phyloP scores from a whole-genome alignment of 345 rosid genomes.

The Kandelia obovata region DNA sequence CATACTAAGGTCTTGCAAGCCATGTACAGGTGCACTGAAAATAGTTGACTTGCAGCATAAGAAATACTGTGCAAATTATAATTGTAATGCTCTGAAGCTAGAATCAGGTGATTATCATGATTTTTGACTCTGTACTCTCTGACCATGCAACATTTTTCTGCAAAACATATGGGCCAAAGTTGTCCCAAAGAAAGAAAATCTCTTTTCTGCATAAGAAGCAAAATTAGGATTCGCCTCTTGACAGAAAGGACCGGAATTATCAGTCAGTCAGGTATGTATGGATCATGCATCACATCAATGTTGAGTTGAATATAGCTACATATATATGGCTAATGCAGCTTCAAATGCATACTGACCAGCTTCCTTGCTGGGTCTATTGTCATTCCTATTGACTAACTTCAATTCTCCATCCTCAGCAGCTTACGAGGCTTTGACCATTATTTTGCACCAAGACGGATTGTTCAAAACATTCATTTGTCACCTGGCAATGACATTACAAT shows the following conservation, averaged over 20 bases:
- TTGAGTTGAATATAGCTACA: not conserved
- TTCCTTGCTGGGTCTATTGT: slow-evolving; percentile 14
- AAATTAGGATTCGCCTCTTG: slow-evolving; percentile 6
- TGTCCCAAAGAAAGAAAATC: not conserved
- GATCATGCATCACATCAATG: not conserved
- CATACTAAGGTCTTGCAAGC: slow-evolving; percentile 11
- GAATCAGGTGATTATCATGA: slow-evolving; percentile 9
- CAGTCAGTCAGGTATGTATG: slow-evolving; percentile 1
- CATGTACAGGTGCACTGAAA: slow-evolving; percentile 27
- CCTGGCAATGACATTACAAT: slow-evolving; percentile 25
- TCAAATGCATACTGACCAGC: slow-evolving; percentile 13
- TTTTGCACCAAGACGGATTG: slow-evolving; percentile 29
- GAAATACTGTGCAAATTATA: slow-evolving; percentile 24
- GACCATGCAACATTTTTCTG: not conserved
- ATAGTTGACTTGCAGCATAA: slow-evolving; percentile 12
- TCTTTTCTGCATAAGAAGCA: slow-evolving; percentile 1
- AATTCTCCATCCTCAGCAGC: slow-evolving; percentile 19
- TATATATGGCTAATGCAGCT: not conserved
- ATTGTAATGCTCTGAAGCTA: slow-evolving; percentile 11
- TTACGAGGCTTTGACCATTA: slow-evolving; percentile 21
- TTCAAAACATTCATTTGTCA: slow-evolving; percentile 22
- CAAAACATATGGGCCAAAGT: not conserved
- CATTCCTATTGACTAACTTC: slow-evolving; percentile 21
- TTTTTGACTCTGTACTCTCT: not conserved
- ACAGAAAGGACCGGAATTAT: slow-evolving; percentile 6